Percentiles rank a stretch among this genome's conserved stretches.
phyloP scores from a whole-genome alignment of 192 early-diverging fungal species.

The Glomus cerebriforme region DNA sequence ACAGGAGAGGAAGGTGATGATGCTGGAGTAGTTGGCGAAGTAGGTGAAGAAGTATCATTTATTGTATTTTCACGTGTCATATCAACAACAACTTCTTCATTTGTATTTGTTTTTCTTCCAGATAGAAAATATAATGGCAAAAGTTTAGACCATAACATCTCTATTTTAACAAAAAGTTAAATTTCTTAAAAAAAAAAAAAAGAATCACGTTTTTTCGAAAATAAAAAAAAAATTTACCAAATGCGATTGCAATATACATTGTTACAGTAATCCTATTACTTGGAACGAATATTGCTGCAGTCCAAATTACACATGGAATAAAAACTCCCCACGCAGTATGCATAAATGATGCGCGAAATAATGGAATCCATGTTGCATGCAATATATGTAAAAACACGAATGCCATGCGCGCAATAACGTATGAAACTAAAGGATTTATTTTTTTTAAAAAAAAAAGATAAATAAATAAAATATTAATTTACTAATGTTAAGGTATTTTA shows the following conservation, averaged over 20 bases:
- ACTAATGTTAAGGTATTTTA: too few relatives aligned
- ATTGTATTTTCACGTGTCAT: not conserved
- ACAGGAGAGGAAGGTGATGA: not conserved
- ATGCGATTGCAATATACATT: slow-evolving; percentile 1
- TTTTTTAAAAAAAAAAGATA: not conserved
- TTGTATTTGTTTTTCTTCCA: not conserved
- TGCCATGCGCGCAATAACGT: slow-evolving; percentile 8
- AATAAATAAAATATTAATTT: not conserved
- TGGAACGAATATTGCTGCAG: not conserved
- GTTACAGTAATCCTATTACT: not conserved
- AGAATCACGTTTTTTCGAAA: not conserved
- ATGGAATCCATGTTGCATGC: slow-evolving; percentile 10
- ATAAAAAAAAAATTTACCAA: slow-evolving; percentile 19
- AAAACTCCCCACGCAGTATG: slow-evolving; percentile 20
- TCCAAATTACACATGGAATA: slow-evolving; percentile 21
- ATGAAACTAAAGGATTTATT: slow-evolving; percentile 8
- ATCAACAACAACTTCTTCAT: not conserved
- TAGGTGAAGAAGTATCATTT: not conserved
- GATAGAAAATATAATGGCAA: not conserved
- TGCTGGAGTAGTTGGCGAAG: not conserved
- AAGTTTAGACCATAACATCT: not conserved
- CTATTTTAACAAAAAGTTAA: not conserved
- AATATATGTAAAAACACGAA: not conserved
- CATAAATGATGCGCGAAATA: slow-evolving; percentile 21
- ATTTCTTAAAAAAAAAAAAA: not conserved